Base-by-base conservation (phyloP, 106 monocot species). In the Vanilla planifolia region DNA sequence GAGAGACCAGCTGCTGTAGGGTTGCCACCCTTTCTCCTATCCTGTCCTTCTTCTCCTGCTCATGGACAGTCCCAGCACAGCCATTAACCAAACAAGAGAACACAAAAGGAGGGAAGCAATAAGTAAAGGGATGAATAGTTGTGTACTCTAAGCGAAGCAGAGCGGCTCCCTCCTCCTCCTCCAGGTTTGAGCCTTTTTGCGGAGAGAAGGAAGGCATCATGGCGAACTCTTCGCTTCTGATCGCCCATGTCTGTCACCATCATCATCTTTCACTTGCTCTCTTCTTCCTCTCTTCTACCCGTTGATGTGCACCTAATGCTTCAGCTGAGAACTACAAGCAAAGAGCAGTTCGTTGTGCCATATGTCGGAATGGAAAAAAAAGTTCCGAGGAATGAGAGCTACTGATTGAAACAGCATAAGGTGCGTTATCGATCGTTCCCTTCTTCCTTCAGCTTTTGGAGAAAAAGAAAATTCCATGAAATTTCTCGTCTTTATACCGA, bases 1-100 rank as follows among this genome's bases (percentile, higher is more conserved):
- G 92, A 6, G 92, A 88, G 20, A 88, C 92, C 27, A 92, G 71
- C 60, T 92, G 83, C 55, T 92, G 87, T 29, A 92, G 73, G 19
- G 75, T 73, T 7, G 81, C 70, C 10, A 92, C 70, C 51, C 82
- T 69, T 60, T 92, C 92, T 41, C 80, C 77, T 11, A 88, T 59
- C 70, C 78, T 87, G 60, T 92, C 92, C 73, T 92, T 92, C 79
- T 76, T 80, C 80, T 80, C 76, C 79, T 84, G 72, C n/a, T 51
- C 21, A 34, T 8, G 22, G 21, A 4, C 21, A 43, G 5, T 33
- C 13, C 23, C 11, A 50, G 24, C 24, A 57, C 8, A n/a, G 5
- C 5, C 22, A n/a, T 3, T 50, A 39, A 16, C 10, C 4, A 14
- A n/a, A n/a, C n/a, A n/a, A n/a, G n/a, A n/a, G n/a, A n/a, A 29